phyloP scores from a whole-genome alignment of 2,329 filamentous ascomycete species.

The Xylariaceae sp. region DNA sequence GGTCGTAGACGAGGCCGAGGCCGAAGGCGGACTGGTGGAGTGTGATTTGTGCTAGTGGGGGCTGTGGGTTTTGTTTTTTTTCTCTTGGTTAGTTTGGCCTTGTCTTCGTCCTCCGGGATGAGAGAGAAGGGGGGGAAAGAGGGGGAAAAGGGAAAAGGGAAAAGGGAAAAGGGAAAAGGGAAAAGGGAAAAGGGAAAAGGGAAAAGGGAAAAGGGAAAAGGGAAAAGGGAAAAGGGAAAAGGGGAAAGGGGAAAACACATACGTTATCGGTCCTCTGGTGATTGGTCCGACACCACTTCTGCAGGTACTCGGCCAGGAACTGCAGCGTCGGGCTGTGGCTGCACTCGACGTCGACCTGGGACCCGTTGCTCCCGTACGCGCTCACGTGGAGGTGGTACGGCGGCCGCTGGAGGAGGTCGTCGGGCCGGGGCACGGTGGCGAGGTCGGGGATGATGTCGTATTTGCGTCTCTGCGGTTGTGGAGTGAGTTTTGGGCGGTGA shows the following conservation, averaged over 20 bases:
- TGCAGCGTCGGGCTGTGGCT: conserved; percentile 44
- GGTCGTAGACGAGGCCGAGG: conserved; percentile 39
- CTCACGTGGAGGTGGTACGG: conserved; percentile 46
- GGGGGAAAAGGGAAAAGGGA: too few relatives aligned
- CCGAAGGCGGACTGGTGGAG: conserved; percentile 42
- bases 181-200: too few relatives aligned
- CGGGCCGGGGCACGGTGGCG: conserved; percentile 39
- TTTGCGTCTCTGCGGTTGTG: not conserved
- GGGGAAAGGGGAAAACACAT: conserved; percentile 4
- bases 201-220: not conserved
- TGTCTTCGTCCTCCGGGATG: too few relatives aligned
- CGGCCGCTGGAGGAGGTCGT: conserved; percentile 41
- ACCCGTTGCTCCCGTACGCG: conserved; percentile 29
- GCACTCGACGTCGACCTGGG: conserved; percentile 38
- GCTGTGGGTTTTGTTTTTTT: too few relatives aligned
- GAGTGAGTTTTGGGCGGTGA: not conserved
- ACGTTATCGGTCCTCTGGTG: conserved; percentile 28
- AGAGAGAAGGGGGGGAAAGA: too few relatives aligned
- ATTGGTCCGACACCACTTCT: conserved; percentile 42
- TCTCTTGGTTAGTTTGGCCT: too few relatives aligned
- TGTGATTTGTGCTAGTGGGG: conserved; percentile 36
- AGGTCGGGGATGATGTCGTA: conserved; percentile 37
- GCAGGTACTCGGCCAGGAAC: conserved; percentile 41
- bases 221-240: not conserved
- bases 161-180: too few relatives aligned